A percentile compares a stretch with the other conserved stretches of the same genome.
phyloP scores from a whole-genome alignment of 2,329 filamentous ascomycete genomes.

The Sordariomycetes sp. region DNA sequence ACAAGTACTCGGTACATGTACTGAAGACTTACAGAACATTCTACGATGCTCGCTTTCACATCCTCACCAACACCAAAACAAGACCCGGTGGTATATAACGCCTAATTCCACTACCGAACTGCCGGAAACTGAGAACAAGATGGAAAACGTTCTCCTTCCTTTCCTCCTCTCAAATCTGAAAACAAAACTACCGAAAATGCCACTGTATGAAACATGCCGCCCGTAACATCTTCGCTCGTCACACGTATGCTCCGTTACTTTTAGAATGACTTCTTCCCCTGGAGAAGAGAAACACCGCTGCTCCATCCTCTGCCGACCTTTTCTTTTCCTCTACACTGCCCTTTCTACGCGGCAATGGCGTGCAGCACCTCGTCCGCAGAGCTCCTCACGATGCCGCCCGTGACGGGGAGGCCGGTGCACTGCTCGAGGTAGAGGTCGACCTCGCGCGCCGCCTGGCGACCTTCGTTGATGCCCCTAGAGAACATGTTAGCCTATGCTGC shows the following conservation, averaged over 20 bases:
- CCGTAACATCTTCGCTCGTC: background rate
- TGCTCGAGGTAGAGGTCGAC: constrained; percentile 81
- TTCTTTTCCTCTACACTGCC: background rate
- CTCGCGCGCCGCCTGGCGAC: constrained; percentile 83
- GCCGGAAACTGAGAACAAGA: background rate
- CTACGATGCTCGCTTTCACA: background rate
- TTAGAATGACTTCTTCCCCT: background rate
- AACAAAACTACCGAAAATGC: background rate
- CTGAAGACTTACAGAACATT: background rate
- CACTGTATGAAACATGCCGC: background rate
- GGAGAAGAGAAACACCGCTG: background rate
- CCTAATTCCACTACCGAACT: background rate
- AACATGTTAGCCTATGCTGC: background rate
- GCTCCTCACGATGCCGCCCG: constrained; percentile 84
- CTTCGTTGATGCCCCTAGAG: constrained; percentile 86
- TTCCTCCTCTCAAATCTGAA: background rate
- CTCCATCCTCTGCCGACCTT: background rate
- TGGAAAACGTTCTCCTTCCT: background rate
- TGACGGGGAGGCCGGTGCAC: constrained; percentile 72
- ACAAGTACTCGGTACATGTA: too few relatives aligned
- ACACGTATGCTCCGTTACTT: background rate
- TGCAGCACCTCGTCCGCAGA: constrained; percentile 60
- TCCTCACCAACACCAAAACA: background rate
- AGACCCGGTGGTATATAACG: background rate
- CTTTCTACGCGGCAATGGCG: constrained; percentile 9